Evolutionary conservation across 371 early-diverging fungal genomes (phyloP).

Genomic region (Rhizopus delemar): DNA sequence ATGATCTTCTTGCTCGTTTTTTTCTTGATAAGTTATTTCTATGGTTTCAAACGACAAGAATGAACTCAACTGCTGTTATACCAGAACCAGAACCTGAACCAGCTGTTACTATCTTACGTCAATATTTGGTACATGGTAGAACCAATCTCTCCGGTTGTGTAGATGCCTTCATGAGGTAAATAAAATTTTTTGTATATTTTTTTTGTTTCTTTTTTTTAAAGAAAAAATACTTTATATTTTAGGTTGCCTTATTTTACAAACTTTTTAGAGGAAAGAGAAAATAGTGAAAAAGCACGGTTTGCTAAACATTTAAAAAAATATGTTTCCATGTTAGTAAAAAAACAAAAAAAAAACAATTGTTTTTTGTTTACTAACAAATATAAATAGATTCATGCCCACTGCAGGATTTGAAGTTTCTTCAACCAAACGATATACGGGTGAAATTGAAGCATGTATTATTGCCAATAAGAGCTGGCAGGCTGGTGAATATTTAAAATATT

Average conservation of each 20-base stretch:
- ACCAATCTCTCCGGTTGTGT: conserved; percentile 9
- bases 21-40: neutral
- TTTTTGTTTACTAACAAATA: conserved; percentile 10
- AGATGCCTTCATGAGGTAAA: conserved; percentile 4
- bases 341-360: conserved; percentile 4
- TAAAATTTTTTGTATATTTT: neutral
- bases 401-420: conserved; percentile 79
- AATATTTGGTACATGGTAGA: neutral
- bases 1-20: neutral
- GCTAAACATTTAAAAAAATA: conserved; percentile 34
- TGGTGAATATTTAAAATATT: conserved; percentile 71
- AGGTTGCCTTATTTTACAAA: conserved; percentile 33
- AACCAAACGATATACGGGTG: conserved; percentile 67
- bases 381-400: conserved; percentile 67
- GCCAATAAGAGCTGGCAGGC: conserved; percentile 70
- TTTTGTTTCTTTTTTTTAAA: no score
- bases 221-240: conserved; percentile 55
- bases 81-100: neutral
- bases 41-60: neutral
- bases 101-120: neutral
- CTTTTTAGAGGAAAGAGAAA: conserved; percentile 16
- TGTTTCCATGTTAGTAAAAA: conserved; percentile 33
- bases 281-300: conserved; percentile 25
- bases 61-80: neutral
- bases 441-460: conserved; percentile 76